Base-by-base conservation (phyloP, 352 stramenopile species). In the Phytophthora uliginosa region DNA sequence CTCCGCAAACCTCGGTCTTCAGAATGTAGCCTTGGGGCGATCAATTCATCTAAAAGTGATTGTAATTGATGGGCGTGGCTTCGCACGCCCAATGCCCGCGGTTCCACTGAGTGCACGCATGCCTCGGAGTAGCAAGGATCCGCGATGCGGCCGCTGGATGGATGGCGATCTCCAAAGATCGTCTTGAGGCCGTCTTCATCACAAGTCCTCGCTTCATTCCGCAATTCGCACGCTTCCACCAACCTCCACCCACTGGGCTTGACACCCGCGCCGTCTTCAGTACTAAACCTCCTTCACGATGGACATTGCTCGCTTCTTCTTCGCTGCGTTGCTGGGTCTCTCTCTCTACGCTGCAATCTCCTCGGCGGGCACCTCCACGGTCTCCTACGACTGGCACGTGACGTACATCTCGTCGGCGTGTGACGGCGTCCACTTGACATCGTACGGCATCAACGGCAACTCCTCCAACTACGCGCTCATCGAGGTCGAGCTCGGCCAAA, bases 361-460 rank as follows among this genome's bases (percentile, higher is more conserved):
- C 20, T 20, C n/a, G 3, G 69, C 62, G 5, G 50, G 72, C 36
- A 71, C 65, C 28, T 71, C 68, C 53, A 76, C 40, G 0, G 70
- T 74, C 70, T 36, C 58, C 0, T 77, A 70, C 20, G 72, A 81
- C 55, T 81, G 74, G 71, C 58, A 36, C 6, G 56, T 79, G 9
- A 76, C 71, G 4, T 66, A 70, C 57, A 45, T 81, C 15, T 24
- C 70, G 2, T 59, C 66, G 5, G 33, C 69, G 0, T 78, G 58
- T 7, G 74, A 81, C 33, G 74, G 74, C 17, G 61, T 81, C 42
- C 36, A 36, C 20, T 15, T 66, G 18, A 63, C 42, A 7, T 51
- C 57, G 2, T 74, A 76, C 62, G 73, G 73, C 10, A 81, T 81
- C 71, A 81, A 78, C 28, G 57, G 52, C 31, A 47, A 64, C 15